These are phyloP conservation scores for Phytopythium vexans DNA, from an alignment of 352 stramenopile species.

Conservation along the genomic window DNA sequence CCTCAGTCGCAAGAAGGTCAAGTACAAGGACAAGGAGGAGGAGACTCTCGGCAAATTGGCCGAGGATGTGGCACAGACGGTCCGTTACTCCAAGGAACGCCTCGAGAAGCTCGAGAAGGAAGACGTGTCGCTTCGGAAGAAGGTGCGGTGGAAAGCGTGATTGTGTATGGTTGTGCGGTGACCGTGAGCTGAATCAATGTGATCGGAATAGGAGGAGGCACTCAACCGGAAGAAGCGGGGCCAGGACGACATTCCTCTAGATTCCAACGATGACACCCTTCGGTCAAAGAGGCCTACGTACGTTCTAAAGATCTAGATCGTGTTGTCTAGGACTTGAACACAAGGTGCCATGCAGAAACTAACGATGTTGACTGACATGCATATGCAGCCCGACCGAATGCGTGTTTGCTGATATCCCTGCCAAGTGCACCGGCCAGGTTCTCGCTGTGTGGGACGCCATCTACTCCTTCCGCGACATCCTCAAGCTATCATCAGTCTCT, in stretches of 20 bases:
- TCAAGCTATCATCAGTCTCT: slow-evolving; percentile 57
- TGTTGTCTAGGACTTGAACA: not conserved
- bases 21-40: slow-evolving; percentile 89
- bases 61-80: slow-evolving; percentile 75
- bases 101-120: slow-evolving; percentile 88
- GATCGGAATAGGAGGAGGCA: slow-evolving; percentile 43
- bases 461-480: slow-evolving; percentile 61
- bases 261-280: slow-evolving; percentile 30
- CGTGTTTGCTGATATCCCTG: slow-evolving; percentile 46
- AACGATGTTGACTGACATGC: slow-evolving; percentile 1
- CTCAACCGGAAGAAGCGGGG: slow-evolving; percentile 80
- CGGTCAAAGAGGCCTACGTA: slow-evolving; percentile 65
- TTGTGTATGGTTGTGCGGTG: not conserved
- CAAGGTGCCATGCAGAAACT: too few species aligned
- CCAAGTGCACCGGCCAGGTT: slow-evolving; percentile 43
- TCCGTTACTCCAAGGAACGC: slow-evolving; percentile 72
- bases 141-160: slow-evolving; percentile 13
- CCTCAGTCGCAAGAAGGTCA: slow-evolving; percentile 84
- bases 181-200: not conserved
- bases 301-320: slow-evolving; percentile 10
- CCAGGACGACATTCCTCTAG: slow-evolving; percentile 36
- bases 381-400: slow-evolving; percentile 45
- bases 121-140: slow-evolving; percentile 65
- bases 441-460: slow-evolving; percentile 80
- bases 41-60: slow-evolving; percentile 80